These are phyloP conservation scores for Vitis amurensis DNA, from an alignment of 164 flowering plant species.

Conservation along the genomic window DNA sequence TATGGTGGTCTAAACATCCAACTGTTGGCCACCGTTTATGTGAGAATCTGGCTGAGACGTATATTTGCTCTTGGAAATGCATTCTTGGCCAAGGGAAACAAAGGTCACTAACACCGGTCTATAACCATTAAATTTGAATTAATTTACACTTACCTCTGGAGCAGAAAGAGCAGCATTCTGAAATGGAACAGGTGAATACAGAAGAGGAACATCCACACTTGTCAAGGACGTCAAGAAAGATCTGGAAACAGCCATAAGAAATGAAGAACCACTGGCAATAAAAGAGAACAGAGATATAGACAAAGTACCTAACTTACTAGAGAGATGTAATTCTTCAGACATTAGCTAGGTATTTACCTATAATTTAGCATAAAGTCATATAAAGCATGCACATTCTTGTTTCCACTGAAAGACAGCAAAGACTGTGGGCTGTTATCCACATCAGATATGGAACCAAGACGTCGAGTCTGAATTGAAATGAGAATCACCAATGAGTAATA, in stretches of 20 bases:
- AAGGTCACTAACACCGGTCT: no score
- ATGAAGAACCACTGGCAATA: conserved; percentile 13
- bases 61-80: no score
- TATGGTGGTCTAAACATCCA: conserved; percentile 21
- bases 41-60: no score
- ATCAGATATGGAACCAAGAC: conserved; percentile 43
- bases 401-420: conserved; percentile 66
- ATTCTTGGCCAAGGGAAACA: no score
- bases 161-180: conserved; percentile 76
- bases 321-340: background rate
- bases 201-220: conserved; percentile 73
- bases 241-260: conserved; percentile 40
- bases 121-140: no score
- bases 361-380: conserved; percentile 87
- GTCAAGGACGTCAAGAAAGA: conserved; percentile 58
- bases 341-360: conserved; percentile 44
- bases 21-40: no score
- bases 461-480: conserved; percentile 56
- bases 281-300: no score
- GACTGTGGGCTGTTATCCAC: conserved; percentile 83
- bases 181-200: conserved; percentile 83
- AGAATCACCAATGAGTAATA: background rate
- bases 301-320: no score
- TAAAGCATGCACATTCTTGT: conserved; percentile 71
- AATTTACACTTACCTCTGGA: conserved; percentile 72